Conservation (phyloP, 805 yeast species). For the Hanseniaspora valbyensis region DNA sequence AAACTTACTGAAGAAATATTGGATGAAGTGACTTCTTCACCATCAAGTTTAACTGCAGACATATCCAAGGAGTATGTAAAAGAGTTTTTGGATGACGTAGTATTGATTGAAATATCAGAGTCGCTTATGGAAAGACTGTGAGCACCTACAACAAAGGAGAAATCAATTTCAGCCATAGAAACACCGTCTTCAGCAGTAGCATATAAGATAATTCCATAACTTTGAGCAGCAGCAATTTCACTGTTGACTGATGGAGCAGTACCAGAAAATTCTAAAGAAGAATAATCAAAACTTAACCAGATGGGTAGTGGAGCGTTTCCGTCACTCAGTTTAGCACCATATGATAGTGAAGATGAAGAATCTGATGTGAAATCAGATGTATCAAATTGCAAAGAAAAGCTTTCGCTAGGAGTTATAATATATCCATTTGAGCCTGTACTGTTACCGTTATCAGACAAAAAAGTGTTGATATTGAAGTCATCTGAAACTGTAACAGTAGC, state of each 20-base stretch:
- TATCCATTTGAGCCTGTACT: slow-evolving; percentile 70
- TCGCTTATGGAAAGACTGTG: slow-evolving; percentile 62
- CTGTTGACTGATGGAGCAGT: slow-evolving; percentile 82
- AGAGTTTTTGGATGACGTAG: slow-evolving; percentile 32
- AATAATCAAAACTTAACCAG: slow-evolving; percentile 66
- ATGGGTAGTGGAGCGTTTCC: slow-evolving; percentile 83
- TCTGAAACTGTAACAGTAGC: slow-evolving; percentile 31
- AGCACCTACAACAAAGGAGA: slow-evolving; percentile 74
- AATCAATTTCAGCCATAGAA: slow-evolving; percentile 58
- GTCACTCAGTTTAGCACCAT: slow-evolving; percentile 61
- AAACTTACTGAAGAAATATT: slow-evolving; percentile 22
- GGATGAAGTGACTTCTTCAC: slow-evolving; percentile 37
- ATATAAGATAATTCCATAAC: slow-evolving; percentile 57
- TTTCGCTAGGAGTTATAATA: slow-evolving; percentile 58
- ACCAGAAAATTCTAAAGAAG: slow-evolving; percentile 62
- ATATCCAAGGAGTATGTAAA: slow-evolving; percentile 54
- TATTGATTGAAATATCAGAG: slow-evolving; percentile 48
- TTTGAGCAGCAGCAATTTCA: slow-evolving; percentile 73
- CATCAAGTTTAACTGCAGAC: slow-evolving; percentile 54
- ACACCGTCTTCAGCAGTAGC: slow-evolving; percentile 71
- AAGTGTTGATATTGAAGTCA: slow-evolving; percentile 34
- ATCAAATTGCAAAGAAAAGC: slow-evolving; percentile 56
- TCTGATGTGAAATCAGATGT: slow-evolving; percentile 35
- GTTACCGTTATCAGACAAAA: slow-evolving; percentile 52
- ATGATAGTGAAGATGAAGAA: slow-evolving; percentile 22